A percentile compares a stretch with the other conserved stretches of the same genome.
These are phyloP conservation scores for Fusarium sp. DNA, from an alignment of 2,329 filamentous ascomycete species.

Conservation along the genomic window DNA sequence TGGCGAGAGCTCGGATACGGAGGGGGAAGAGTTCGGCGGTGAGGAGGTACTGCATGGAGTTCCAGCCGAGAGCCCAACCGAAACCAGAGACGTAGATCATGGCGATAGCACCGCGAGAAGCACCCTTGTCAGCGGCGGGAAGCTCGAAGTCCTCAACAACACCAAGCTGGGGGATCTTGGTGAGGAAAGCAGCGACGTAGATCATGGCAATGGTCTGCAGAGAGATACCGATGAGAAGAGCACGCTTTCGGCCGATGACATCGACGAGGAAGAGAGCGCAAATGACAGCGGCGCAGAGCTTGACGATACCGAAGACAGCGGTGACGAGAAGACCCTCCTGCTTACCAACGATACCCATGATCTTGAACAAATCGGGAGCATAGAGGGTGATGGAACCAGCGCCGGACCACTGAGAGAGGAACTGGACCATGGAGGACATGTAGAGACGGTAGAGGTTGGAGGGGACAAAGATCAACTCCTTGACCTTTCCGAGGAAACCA, in stretches of 20 bases:
- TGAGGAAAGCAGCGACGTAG: conserved; percentile 71
- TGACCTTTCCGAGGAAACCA: conserved; percentile 71
- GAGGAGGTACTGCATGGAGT: conserved; percentile 81
- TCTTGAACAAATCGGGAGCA: conserved; percentile 76
- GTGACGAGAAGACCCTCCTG: conserved; percentile 78
- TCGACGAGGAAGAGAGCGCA: conserved; percentile 85
- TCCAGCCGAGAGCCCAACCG: conserved; percentile 79
- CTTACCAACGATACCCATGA: conserved; percentile 75
- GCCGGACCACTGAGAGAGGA: conserved; percentile 79
- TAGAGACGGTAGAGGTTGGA: conserved; percentile 80
- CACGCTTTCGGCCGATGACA: conserved; percentile 78
- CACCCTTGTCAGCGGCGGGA: conserved; percentile 59
- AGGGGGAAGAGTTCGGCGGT: conserved; percentile 83
- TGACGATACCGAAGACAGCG: conserved; percentile 80
- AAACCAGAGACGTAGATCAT: conserved; percentile 78
- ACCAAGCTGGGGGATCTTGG: conserved; percentile 69
- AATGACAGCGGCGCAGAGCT: conserved; percentile 72
- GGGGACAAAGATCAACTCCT: conserved; percentile 74
- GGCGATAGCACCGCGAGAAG: conserved; percentile 74
- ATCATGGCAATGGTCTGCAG: conserved; percentile 70
- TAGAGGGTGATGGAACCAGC: conserved; percentile 81
- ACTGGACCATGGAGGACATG: conserved; percentile 73
- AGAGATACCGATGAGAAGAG: conserved; percentile 69
- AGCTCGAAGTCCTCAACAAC: conserved; percentile 61
- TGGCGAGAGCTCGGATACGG: conserved; percentile 76